Percentiles rank a stretch among this genome's conserved stretches.
Conservation (phyloP, 2,329 filamentous ascomycete species). For the Penicillium sp. region DNA sequence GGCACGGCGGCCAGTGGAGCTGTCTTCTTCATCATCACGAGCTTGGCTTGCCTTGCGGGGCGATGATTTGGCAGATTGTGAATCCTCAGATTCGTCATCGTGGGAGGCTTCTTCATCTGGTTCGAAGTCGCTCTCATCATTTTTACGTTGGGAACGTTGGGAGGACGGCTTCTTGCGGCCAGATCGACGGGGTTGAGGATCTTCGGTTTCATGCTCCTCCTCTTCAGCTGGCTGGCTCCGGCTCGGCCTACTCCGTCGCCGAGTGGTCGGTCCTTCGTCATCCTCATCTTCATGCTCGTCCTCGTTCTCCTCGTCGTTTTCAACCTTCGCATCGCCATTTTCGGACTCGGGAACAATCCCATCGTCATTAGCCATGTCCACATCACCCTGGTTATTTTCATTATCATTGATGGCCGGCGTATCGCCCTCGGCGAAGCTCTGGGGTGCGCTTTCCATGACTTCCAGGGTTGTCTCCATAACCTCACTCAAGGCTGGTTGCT, state of each 20-base stretch:
- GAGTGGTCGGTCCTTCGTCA: slow-evolving; percentile 58
- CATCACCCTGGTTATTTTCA: slow-evolving; percentile 34
- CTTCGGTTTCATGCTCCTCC: slow-evolving; percentile 35
- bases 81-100: slow-evolving; percentile 54
- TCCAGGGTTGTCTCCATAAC: slow-evolving; percentile 50
- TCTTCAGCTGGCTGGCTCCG: slow-evolving; percentile 31
- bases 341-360: slow-evolving; percentile 48
- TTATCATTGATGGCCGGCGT: slow-evolving; percentile 38
- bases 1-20: slow-evolving; percentile 55
- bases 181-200: slow-evolving; percentile 40
- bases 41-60: slow-evolving; percentile 45
- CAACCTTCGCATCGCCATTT: slow-evolving; percentile 40
- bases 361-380: slow-evolving; percentile 41
- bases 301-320: slow-evolving; percentile 42
- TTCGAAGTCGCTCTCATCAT: slow-evolving; percentile 68
- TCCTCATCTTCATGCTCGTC: slow-evolving; percentile 59
- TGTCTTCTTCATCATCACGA: slow-evolving; percentile 53
- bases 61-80: slow-evolving; percentile 54
- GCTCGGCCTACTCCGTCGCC: slow-evolving; percentile 45
- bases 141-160: slow-evolving; percentile 53
- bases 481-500: slow-evolving; percentile 49
- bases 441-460: slow-evolving; percentile 41
- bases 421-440: slow-evolving; percentile 49
- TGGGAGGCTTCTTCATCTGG: slow-evolving; percentile 59
- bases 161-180: slow-evolving; percentile 46